Evolutionary conservation across 2,329 filamentous ascomycete genomes (phyloP).

Genomic region (Didymella pinodella): DNA sequence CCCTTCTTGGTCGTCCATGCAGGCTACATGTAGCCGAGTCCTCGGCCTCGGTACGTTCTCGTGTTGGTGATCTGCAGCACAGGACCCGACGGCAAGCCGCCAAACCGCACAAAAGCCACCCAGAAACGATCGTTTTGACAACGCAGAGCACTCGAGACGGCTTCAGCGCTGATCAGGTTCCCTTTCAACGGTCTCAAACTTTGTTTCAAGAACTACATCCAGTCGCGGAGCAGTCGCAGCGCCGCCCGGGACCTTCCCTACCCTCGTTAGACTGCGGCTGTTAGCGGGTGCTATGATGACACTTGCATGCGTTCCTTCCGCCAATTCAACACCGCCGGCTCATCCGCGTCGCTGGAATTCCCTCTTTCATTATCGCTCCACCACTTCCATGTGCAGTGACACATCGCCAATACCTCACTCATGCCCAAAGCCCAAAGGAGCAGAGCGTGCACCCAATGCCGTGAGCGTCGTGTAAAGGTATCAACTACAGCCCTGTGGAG

Average conservation of each 20-base stretch:
- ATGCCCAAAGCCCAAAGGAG: constrained; percentile 43
- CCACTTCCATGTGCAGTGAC: constrained; percentile 18
- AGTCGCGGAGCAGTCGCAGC: constrained; percentile 9
- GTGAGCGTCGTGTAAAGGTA: constrained; percentile 48
- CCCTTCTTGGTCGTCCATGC: constrained; percentile 5
- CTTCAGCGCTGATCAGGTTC: background rate
- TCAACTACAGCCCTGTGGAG: constrained; percentile 14
- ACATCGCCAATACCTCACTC: constrained; percentile 17
- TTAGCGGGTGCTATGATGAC: constrained; percentile 24
- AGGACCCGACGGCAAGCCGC: background rate
- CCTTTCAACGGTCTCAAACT: constrained; percentile 2
- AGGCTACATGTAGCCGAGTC: constrained; percentile 21
- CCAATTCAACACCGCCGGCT: constrained; percentile 19
- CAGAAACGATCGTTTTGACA: background rate
- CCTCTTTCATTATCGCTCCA: constrained; percentile 25
- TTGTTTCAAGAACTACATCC: constrained; percentile 6
- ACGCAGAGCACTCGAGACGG: background rate
- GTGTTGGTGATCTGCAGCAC: constrained; percentile 13
- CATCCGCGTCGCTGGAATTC: constrained; percentile 25
- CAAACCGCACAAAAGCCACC: background rate
- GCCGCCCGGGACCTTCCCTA: constrained; percentile 12
- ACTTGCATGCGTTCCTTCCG: constrained; percentile 16
- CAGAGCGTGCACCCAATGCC: constrained; percentile 46
- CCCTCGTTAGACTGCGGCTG: constrained; percentile 15
- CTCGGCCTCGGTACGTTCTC: constrained; percentile 10